Conservation (phyloP, 1,284 basidiomycete species). For the Pyrrhoderma noxium region DNA sequence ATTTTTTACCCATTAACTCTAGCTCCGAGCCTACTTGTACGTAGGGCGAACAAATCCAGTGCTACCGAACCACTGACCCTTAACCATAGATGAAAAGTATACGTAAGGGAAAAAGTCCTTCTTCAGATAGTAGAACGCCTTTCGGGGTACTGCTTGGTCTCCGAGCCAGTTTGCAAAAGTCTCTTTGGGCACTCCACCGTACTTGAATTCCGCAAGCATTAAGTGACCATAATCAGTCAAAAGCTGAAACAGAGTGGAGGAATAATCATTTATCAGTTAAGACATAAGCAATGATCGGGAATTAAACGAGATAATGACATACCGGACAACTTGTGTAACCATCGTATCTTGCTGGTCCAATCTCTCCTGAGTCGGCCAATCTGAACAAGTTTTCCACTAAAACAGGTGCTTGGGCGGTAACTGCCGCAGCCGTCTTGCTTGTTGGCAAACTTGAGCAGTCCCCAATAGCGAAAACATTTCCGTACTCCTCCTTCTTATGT, state of each 20-base stretch:
- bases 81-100: constrained; percentile 83
- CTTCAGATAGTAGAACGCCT: constrained; percentile 87
- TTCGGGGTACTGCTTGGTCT: constrained; percentile 64
- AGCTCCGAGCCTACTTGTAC: no score
- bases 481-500: constrained; percentile 71
- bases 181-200: constrained; percentile 82
- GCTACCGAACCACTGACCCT: constrained; percentile 63
- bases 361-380: constrained; percentile 63
- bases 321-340: constrained; percentile 84
- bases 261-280: constrained; percentile 20
- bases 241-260: constrained; percentile 38
- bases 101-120: constrained; percentile 87
- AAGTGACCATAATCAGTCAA: constrained; percentile 82
- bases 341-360: constrained; percentile 65
- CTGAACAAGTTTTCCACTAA: constrained; percentile 84
- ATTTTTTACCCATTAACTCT: no score
- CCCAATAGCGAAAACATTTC: constrained; percentile 86
- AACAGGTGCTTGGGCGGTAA: constrained; percentile 89
- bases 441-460: constrained; percentile 90
- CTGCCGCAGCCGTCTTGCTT: constrained; percentile 93
- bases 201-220: constrained; percentile 88
- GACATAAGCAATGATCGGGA: no score
- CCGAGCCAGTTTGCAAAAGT: constrained; percentile 62
- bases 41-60: constrained; percentile 45
- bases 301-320: constrained; percentile 25